These are phyloP conservation scores for Besnoitia besnoiti DNA, from an alignment of 169 alveolate species.

Conservation along the genomic window DNA sequence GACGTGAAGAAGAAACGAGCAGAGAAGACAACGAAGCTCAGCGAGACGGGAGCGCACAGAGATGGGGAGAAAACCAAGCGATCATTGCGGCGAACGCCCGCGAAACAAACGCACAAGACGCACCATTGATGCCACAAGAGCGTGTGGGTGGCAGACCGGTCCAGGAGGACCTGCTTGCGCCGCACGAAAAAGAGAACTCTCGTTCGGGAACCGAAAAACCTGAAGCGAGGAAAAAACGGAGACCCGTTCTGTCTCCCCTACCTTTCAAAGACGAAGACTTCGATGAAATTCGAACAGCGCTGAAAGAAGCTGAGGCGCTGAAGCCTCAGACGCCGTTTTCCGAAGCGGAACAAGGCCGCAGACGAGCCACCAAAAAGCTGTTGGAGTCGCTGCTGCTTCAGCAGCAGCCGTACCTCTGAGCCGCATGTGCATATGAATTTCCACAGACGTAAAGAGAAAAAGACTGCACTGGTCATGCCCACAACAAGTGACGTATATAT, in stretches of 20 bases:
- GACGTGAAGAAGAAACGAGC: neutral
- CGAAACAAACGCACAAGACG: no score
- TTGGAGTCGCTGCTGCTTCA: conserved; percentile 12
- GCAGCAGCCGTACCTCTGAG: conserved; percentile 3
- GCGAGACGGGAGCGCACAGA: no score
- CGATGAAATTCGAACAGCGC: neutral
- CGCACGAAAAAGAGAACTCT: neutral
- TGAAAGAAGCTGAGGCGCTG: neutral
- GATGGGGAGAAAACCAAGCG: no score
- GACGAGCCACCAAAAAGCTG: neutral
- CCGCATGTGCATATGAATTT: no score
- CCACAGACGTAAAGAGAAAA: no score
- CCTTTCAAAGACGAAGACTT: neutral
- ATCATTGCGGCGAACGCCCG: no score
- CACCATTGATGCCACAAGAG: neutral
- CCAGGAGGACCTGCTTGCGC: no score
- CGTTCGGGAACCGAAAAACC: neutral
- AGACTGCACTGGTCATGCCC: neutral
- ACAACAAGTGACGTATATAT: neutral
- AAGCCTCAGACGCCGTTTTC: neutral
- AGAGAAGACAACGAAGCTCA: neutral
- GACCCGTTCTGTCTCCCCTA: neutral
- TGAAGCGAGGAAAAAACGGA: no score
- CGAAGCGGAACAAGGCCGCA: neutral
- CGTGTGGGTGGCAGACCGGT: no score